Evolutionary conservation across 768 basidiomycete genomes (phyloP), one percentile per base, ranked within the genome.

Genomic region (Termitomyces sp.): DNA sequence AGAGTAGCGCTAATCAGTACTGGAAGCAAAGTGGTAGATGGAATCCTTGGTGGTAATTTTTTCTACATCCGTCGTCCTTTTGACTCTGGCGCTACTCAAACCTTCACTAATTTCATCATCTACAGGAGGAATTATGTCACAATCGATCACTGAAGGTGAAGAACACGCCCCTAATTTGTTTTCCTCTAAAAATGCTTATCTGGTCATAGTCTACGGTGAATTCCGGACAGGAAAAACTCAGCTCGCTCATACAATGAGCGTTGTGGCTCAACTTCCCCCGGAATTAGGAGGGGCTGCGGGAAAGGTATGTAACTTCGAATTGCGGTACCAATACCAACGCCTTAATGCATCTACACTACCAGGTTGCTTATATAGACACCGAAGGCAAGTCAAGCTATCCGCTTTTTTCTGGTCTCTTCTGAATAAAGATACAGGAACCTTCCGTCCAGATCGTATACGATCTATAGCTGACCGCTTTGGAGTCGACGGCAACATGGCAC

Each of bases 201-300:
- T 13, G 16, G 42, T 24, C 27, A 16, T 58, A 93, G 95, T 98
- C 2, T 98, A 94, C 67, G 95, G 96, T 45, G 95, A 98, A 72
- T 98, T 91, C 72, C 84, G 95, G 33, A 98, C 96, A 0, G 95
- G 95, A 32, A 95, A 96, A 74, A 97, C 95, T 5, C 96, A 98
- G 69, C 78, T 96, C 50, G 93, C 93, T 26, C 96, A 97, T 72
- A 98, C 95, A 13, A 89, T 97, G 82, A 93, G 91, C 65, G 92
- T 98, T 7, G 77, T 95, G 5, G 74, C 93, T 4, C 95, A 98
- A 68, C 82, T 98, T 45, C 95, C 95, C 30, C 77, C 84, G 2
- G 94, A 96, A 50, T 81, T 95, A 66, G 95, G 94, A 6, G 95
- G 95, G 7, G 95, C 92, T 1, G 82, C 89, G 14, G 95, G 95